Evolutionary conservation across 139 green algal genomes (phyloP), one percentile per base, ranked within the genome.

Genomic region (Zygnema cylindricum): DNA sequence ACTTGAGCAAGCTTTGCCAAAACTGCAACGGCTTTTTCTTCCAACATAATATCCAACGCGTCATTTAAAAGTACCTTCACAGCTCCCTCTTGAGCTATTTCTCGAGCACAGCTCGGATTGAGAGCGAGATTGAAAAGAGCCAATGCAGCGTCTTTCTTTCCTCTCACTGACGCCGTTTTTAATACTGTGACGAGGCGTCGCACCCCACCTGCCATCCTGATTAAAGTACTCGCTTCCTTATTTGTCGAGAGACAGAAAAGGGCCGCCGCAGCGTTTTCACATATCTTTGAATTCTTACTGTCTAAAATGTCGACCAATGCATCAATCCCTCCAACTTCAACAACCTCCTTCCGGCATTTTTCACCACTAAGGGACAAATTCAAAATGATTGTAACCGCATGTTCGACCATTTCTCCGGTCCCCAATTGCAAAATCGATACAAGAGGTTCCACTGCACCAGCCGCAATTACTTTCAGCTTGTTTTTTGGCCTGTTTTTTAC

Each of bases 71-170:
- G 78, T 30, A 89, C 78, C 32, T 41, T 76, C 39, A 90, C 86
- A 23, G 82, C 84, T 35, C 81, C 81, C 49, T 36, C 81, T 22
- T n/a, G 30, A 38, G 89, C 42, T 36, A 90, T 90, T 23, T 82
- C 39, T 1, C 33, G 11, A 25, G 40, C 87, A 81, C n/a, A 78
- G 38, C n/a, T 25, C 36, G 39, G 83, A 40, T 84, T 25, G 25
- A 91, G 42, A 11, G 86, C 89, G 11, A 90, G 69, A 54, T 90
- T 90, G 69, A 89, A 90, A 16, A 90, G 79, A 35, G 86, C 86
- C 16, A 69, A 25, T 32, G 86, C 81, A 43, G 86, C 86, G 35
- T 90, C 86, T 39, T 90, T 90, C 23, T 63, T 33, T 30, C 78
- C 78, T 42, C 49, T 69, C 81, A 81, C n/a, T 39, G 49, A 82